phyloP scores from a whole-genome alignment of 202 grass and related monocot genomes.

The Panicum hallii region DNA sequence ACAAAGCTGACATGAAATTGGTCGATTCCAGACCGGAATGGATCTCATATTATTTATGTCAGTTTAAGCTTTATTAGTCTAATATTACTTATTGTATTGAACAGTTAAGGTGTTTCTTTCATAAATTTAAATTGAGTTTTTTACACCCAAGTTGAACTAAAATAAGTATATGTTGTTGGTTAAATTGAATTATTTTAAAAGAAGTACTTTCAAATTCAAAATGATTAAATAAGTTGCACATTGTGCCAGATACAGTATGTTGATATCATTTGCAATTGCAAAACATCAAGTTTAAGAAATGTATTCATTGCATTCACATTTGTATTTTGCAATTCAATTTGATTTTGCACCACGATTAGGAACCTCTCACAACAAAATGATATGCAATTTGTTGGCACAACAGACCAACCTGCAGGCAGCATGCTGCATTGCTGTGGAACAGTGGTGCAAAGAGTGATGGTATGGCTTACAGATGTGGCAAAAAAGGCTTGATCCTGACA shows the following conservation, averaged over 20 bases:
- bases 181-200: background rate
- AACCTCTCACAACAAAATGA: background rate
- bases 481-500: background rate
- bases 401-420: background rate
- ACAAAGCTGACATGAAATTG: background rate
- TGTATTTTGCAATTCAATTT: background rate
- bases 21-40: background rate
- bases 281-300: background rate
- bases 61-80: no score
- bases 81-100: no score
- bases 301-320: background rate
- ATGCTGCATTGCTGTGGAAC: background rate
- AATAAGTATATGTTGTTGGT: background rate
- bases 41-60: no score
- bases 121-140: background rate
- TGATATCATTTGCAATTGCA: background rate
- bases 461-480: background rate
- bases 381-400: background rate
- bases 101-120: no score
- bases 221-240: background rate
- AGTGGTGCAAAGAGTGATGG: background rate
- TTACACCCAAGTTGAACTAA: background rate
- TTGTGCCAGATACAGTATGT: background rate
- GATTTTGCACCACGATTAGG: background rate
- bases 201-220: background rate